These are phyloP conservation scores for Trichoderma atroviride DNA, from an alignment of 2,329 filamentous ascomycete species.

Conservation along the genomic window DNA sequence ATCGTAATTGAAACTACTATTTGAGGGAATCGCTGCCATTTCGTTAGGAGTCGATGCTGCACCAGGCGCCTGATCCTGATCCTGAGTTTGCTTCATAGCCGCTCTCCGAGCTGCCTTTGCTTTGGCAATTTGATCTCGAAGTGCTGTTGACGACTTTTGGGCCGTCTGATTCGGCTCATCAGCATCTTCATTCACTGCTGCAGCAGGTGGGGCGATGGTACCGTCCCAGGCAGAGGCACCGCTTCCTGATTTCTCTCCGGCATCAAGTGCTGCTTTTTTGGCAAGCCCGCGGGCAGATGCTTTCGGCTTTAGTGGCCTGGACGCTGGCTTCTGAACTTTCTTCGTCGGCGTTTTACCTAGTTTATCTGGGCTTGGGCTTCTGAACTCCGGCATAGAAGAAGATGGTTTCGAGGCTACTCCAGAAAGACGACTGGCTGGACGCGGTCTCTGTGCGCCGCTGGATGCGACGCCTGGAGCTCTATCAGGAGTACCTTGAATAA, in stretches of 20 bases:
- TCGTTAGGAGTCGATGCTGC: slow-evolving; percentile 26
- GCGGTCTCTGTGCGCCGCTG: slow-evolving; percentile 33
- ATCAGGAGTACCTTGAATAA: slow-evolving; percentile 51
- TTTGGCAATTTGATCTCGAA: slow-evolving; percentile 90
- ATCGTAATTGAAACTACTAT: slow-evolving; percentile 53
- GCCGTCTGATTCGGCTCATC: background rate
- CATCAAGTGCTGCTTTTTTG: slow-evolving; percentile 53
- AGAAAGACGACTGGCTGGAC: slow-evolving; percentile 34
- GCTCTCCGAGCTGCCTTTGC: slow-evolving; percentile 80
- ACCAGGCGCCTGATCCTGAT: slow-evolving; percentile 18
- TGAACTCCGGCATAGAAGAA: slow-evolving; percentile 33
- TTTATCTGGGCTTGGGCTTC: slow-evolving; percentile 47
- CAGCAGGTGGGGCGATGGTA: slow-evolving; percentile 33
- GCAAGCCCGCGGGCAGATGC: slow-evolving; percentile 57
- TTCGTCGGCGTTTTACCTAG: slow-evolving; percentile 39
- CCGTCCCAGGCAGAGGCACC: slow-evolving; percentile 38
- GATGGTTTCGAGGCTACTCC: slow-evolving; percentile 34
- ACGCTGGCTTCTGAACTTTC: slow-evolving; percentile 51
- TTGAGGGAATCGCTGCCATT: slow-evolving; percentile 50
- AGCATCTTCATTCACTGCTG: slow-evolving; percentile 25
- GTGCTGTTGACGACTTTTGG: slow-evolving; percentile 73
- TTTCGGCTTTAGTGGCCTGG: slow-evolving; percentile 52
- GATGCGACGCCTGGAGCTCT: slow-evolving; percentile 31
- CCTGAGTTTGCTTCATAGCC: slow-evolving; percentile 42
- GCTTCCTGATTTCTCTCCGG: slow-evolving; percentile 22